Evolutionary conservation across 163 green algal genomes (phyloP), one percentile per base, ranked within the genome.

Genomic region (Volvox carteri): DNA sequence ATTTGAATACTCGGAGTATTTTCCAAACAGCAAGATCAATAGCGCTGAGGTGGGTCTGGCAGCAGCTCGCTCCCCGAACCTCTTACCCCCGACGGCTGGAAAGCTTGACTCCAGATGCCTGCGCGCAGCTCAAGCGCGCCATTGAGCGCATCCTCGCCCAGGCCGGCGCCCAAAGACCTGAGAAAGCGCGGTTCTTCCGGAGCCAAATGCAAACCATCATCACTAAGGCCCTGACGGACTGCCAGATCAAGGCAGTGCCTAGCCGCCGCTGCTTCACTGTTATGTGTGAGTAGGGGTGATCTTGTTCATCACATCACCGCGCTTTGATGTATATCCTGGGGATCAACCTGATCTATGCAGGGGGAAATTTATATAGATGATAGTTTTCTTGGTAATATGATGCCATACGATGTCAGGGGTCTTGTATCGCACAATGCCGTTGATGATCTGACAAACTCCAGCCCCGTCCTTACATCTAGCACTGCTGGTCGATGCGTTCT

Each of bases 191-290:
- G 2, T 99, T 98, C 90, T 99, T 98, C 92, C 84, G 96, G 1
- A 94, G 94, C 9, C 97, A 99, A 92, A 99, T 99, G 98, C 94
- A 97, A 83, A 99, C 98, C 58, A 99, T 99, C 93, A 99, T 99
- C 86, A 96, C 94, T 19, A 95, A 96, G 62, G 97, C 98, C 8
- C 92, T 99, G 28, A 91, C 78, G 18, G 98, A 99, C 25, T 85
- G 98, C 79, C 94, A 94, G 48, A 97, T 99, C 89, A 96, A 97
- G 86, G 90, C 97, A 1, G 90, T 99, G 46, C 97, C 98, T 78
- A 98, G 95, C 92, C 93, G 97, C 14, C 92, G 97, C 16, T 99
- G 97, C 93, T 98, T 98, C 92, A 95, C 95, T 11, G 91, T 99
- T 44, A 96, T 98, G 90, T 93, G 95, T 96, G 86, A 93, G 95